Conservation (phyloP, 129 eudicot genomes). For the Flaveria bidentis region DNA sequence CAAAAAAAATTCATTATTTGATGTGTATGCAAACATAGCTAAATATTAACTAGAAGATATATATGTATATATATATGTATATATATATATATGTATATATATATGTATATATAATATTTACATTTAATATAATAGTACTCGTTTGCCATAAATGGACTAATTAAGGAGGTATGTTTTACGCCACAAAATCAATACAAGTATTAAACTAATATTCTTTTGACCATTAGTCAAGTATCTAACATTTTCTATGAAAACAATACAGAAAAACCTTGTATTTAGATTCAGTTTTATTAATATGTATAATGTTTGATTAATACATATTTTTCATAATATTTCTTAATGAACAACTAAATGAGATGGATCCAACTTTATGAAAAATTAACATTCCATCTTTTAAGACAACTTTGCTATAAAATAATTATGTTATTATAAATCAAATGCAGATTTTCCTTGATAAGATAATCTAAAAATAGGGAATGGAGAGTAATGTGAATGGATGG, state of each 20-base stretch:
- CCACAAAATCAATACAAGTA: not conserved
- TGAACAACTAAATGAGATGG: not conserved
- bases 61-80: no score
- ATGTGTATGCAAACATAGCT: not conserved
- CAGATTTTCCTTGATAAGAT: slow-evolving; percentile 23
- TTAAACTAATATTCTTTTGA: not conserved
- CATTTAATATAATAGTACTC: not conserved
- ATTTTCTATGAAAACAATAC: not conserved
- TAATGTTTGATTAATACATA: not conserved
- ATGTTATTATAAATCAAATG: not conserved
- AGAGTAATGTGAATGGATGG: slow-evolving; percentile 38
- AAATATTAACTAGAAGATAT: not conserved
- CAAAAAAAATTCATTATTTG: not conserved
- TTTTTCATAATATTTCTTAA: not conserved
- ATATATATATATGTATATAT: no score
- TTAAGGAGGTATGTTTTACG: not conserved
- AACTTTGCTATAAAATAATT: slow-evolving; percentile 14
- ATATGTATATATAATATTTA: no score
- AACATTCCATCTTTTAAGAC: slow-evolving; percentile 39
- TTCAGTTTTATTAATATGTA: not conserved
- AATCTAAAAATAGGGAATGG: slow-evolving; percentile 23
- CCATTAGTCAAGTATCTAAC: not conserved
- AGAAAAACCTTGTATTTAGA: not conserved
- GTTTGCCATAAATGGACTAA: not conserved
- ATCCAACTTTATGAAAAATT: not conserved